Base-by-base conservation (phyloP, 1,139 yeast species). In the Hansenula lynferdii region DNA sequence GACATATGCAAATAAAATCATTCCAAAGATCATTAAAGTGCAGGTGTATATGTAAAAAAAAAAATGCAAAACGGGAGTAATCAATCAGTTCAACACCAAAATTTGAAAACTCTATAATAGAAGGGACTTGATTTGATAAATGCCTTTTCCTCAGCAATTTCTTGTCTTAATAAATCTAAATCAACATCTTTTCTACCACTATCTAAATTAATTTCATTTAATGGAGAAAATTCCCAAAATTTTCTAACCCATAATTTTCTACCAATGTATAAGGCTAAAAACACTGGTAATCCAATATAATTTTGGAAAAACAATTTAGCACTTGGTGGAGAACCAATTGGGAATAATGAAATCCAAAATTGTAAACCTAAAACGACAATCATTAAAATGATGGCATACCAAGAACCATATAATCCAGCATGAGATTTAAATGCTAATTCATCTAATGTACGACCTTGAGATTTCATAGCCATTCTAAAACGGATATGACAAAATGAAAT, bases 311-410 rank as follows among this genome's bases (percentile, higher is more conserved):
- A 75, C 4, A 37, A 47, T 23, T 39, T 28, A 55, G 84, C 77
- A 56, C 59, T 62, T 45, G 80, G 77, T n/a, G 48, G 23, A 1
- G 55, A 69, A 14, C 80, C 83, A 37, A 79, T 52, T 40, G 90
- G 90, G 65, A 64, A 80, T 37, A 82, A 62, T 9, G 86, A 83
- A 38, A 77, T 66, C 85, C 86, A 82, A 61, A 82, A 77, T 65
- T 85, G 92, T 29, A 85, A 83, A 44, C 75, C 62, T 45, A 85
- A 64, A 40, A 85, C 79, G 46, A 79, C 64, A 34, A 71, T 41
- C 55, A 80, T 79, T 44, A 85, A 58, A 10, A 60, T 40, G 16
- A 74, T 56, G 36, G 92, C 89, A 49, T 72, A 72, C 46, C 57
- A 60, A 2, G 94, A 82, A 36, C 95, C 95, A 45, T 57, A 50